Conservation (phyloP, 2,329 filamentous ascomycete genomes). For the Aureobasidium sp. region DNA sequence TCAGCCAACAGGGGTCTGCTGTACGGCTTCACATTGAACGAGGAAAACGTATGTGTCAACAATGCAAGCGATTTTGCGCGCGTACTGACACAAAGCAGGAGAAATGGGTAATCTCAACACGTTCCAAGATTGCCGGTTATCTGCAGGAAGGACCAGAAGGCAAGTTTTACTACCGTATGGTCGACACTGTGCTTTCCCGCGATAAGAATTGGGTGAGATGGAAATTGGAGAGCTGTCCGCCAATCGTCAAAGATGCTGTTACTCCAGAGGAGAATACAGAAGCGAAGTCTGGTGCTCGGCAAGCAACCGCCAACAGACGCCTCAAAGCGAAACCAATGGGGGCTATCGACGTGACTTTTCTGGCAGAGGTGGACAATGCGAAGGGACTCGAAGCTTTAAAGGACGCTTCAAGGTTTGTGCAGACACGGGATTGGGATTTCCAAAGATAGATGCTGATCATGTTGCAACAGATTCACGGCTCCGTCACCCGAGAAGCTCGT, state of each 20-base stretch:
- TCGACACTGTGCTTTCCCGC: constrained; percentile 87
- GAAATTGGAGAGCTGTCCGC: constrained; percentile 90
- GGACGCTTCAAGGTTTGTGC: constrained; percentile 42
- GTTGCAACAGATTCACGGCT: constrained; percentile 45
- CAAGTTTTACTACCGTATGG: constrained; percentile 90
- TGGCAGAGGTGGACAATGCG: constrained; percentile 56
- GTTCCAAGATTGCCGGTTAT: constrained; percentile 70
- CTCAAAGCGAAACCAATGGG: constrained; percentile 56
- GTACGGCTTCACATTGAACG: constrained; percentile 65
- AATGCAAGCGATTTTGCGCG: not conserved
- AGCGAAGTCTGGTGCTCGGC: constrained; percentile 57
- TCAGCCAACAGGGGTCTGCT: constrained; percentile 75
- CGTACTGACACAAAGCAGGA: constrained; percentile 41
- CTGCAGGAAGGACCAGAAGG: constrained; percentile 73
- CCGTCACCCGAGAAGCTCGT: constrained; percentile 65
- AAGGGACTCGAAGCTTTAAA: constrained; percentile 62
- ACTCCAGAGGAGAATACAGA: constrained; percentile 59
- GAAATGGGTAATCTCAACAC: constrained; percentile 76
- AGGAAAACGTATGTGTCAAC: constrained; percentile 48
- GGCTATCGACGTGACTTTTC: constrained; percentile 67
- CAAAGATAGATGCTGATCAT: constrained; percentile 23
- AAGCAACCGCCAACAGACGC: constrained; percentile 61
- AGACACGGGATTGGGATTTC: constrained; percentile 12
- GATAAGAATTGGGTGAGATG: constrained; percentile 99
- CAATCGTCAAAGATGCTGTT: constrained; percentile 70